Evolutionary conservation across 148 eudicot genomes (phyloP).

Genomic region (Chenopodium suecicum): DNA sequence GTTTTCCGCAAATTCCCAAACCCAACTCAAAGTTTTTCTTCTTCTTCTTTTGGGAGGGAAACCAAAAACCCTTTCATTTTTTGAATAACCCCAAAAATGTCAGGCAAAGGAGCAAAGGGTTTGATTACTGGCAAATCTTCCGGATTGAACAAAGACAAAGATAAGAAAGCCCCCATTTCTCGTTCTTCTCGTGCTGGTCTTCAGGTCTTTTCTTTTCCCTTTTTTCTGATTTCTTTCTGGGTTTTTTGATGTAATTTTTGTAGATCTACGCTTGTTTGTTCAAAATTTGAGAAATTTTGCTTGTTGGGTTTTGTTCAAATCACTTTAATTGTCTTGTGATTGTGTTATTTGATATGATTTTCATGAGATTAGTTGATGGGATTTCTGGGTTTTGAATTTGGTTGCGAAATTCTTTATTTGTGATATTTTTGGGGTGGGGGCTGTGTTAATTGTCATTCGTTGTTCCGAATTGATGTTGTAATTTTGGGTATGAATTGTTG

Average conservation of each 20-base stretch:
- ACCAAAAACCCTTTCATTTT: background rate
- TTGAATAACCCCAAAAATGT: slow-evolving; percentile 34
- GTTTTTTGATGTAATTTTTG: slow-evolving; percentile 1
- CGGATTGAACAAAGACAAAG: slow-evolving; percentile 46
- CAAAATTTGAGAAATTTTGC: too few species aligned
- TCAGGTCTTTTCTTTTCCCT: slow-evolving; percentile 41
- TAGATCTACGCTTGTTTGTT: slow-evolving; percentile 31
- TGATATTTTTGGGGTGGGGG: background rate
- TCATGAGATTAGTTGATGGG: too few species aligned
- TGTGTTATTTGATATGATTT: too few species aligned
- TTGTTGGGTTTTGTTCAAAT: slow-evolving; percentile 2
- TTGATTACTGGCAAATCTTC: slow-evolving; percentile 45
- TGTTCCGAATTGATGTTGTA: background rate
- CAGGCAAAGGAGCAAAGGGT: slow-evolving; percentile 75
- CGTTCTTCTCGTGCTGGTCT: slow-evolving; percentile 86
- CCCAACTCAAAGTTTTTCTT: background rate
- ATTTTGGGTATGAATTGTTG: background rate
- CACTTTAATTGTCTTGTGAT: too few species aligned
- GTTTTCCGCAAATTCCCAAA: background rate
- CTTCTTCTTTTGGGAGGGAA: slow-evolving; percentile 17
- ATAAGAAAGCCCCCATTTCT: slow-evolving; percentile 64
- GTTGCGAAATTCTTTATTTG: background rate
- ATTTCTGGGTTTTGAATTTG: too few species aligned
- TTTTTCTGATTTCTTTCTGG: background rate
- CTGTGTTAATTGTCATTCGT: background rate